Conservation (phyloP, 2,329 filamentous ascomycete species). For the Fusarium luffae region DNA sequence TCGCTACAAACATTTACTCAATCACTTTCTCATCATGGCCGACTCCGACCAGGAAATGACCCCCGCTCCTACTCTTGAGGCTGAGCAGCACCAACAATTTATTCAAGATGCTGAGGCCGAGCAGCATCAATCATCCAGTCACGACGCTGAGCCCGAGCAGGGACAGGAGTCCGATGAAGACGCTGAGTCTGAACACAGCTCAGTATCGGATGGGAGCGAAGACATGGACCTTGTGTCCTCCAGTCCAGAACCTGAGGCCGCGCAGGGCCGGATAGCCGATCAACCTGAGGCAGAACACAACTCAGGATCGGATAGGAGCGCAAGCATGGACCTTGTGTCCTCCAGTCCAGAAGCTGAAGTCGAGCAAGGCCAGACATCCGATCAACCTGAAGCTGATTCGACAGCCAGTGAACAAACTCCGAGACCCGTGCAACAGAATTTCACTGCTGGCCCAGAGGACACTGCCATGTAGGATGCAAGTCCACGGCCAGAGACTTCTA, state of each 20-base stretch:
- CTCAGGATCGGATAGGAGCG: too few relatives aligned
- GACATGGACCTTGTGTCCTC: too few relatives aligned
- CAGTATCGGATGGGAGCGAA: too few relatives aligned
- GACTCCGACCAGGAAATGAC: neutral
- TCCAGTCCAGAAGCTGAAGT: too few relatives aligned
- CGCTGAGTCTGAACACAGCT: too few relatives aligned
- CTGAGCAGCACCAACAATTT: too few relatives aligned
- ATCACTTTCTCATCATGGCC: neutral
- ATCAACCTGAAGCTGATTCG: neutral
- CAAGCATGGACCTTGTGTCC: too few relatives aligned
- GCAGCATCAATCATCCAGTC: too few relatives aligned
- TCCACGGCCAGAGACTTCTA: neutral
- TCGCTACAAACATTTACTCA: neutral
- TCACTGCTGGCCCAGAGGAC: neutral
- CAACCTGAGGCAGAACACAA: neutral
- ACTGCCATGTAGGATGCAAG: neutral
- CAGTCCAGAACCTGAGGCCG: too few relatives aligned
- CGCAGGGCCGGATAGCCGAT: too few relatives aligned
- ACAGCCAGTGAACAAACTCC: neutral
- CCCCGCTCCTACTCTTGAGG: neutral
- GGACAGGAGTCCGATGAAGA: neutral
- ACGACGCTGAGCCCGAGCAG: neutral
- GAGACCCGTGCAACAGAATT: neutral
- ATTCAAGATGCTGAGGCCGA: fast-evolving
- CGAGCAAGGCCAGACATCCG: too few relatives aligned